These are phyloP conservation scores for Rhexocercosporidium sp. DNA, from an alignment of 2,329 filamentous ascomycete genomes.

Conservation along the genomic window DNA sequence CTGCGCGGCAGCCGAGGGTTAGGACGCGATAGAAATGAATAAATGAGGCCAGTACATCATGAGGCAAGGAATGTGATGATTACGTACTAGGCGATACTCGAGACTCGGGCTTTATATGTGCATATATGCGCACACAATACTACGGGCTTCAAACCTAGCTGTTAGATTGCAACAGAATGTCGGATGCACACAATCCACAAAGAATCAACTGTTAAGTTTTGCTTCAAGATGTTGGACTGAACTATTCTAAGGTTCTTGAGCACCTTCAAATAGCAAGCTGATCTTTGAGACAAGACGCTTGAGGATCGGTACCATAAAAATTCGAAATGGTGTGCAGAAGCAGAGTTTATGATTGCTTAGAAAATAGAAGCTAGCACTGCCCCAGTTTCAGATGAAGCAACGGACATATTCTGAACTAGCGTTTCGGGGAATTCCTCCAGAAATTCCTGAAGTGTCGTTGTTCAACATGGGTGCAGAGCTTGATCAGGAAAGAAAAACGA, in stretches of 20 bases:
- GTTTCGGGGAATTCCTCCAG: no score
- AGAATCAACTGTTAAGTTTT: background rate
- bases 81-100: background rate
- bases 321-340: background rate
- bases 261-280: background rate
- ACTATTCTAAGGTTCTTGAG: background rate
- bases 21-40: background rate
- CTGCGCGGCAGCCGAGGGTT: background rate
- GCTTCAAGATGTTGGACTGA: background rate
- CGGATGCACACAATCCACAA: background rate
- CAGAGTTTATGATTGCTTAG: background rate
- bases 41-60: background rate
- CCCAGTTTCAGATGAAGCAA: background rate
- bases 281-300: background rate
- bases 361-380: background rate
- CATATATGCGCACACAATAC: background rate
- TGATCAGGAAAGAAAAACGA: background rate
- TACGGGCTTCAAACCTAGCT: background rate
- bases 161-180: background rate
- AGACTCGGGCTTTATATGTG: background rate
- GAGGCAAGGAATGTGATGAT: background rate
- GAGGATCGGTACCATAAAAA: background rate
- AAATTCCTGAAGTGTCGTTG: background rate
- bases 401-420: background rate
- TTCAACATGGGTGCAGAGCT: background rate